Conservation (phyloP, 306 rosid species). For the Cicer bijugum region DNA sequence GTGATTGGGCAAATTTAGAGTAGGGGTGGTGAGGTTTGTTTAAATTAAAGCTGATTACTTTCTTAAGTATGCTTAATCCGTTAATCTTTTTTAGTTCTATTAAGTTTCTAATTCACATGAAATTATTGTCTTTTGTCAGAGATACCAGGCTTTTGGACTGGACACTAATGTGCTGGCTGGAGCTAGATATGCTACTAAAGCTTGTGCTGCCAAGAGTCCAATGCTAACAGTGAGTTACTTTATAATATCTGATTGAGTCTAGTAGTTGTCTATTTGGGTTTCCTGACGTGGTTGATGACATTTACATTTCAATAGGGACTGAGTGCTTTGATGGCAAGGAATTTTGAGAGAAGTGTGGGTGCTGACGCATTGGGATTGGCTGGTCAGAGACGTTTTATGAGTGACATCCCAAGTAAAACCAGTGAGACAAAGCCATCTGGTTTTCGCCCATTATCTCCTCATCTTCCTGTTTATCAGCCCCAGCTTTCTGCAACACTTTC, state of each 20-base stretch:
- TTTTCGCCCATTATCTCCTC: constrained; percentile 60
- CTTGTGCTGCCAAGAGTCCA: constrained; percentile 80
- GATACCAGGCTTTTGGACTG: constrained; percentile 65
- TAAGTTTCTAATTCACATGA: constrained; percentile 31
- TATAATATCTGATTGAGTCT: constrained; percentile 27
- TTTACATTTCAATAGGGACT: constrained; percentile 62
- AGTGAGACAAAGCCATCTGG: constrained; percentile 57
- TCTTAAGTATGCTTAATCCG: not conserved
- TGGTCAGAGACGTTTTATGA: constrained; percentile 70
- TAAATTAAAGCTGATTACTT: constrained; percentile 2
- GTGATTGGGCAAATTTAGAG: constrained; percentile 2
- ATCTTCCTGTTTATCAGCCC: constrained; percentile 62
- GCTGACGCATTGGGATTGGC: constrained; percentile 71
- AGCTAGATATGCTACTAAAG: constrained; percentile 69
- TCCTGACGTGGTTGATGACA: constrained; percentile 11
- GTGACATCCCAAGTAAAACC: constrained; percentile 61
- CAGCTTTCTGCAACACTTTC: constrained; percentile 53
- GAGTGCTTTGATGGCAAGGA: constrained; percentile 75
- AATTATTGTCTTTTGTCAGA: constrained; percentile 56
- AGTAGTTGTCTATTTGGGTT: constrained; percentile 6
- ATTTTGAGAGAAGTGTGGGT: constrained; percentile 73
- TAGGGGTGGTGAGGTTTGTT: not conserved
- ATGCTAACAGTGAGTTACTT: constrained; percentile 71
- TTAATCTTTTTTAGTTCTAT: not conserved
- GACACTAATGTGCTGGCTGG: constrained; percentile 72